Evolutionary conservation across 176 grass and related monocot species (phyloP).

Genomic region (Musa itinerans): DNA sequence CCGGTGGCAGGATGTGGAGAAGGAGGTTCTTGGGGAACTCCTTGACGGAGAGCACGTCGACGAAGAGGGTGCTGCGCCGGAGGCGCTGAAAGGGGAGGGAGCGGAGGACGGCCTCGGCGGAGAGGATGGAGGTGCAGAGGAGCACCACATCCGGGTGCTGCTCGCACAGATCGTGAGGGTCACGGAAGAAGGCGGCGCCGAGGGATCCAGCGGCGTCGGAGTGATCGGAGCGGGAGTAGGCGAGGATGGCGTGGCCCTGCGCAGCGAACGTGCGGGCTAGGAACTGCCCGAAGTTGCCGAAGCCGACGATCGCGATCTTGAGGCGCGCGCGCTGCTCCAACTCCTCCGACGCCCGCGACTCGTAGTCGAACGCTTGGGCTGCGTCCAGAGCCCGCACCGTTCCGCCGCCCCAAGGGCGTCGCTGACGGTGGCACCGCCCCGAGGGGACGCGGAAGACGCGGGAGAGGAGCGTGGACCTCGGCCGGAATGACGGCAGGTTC

Average conservation of each 20-base stretch:
- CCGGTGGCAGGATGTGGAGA: slow-evolving; percentile 29
- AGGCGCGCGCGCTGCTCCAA: slow-evolving; percentile 25
- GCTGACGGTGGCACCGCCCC: background rate
- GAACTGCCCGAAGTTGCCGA: slow-evolving; percentile 80
- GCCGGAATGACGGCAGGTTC: background rate
- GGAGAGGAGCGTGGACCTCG: background rate
- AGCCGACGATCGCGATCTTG: slow-evolving; percentile 77
- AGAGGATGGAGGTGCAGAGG: slow-evolving; percentile 68
- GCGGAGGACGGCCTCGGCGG: slow-evolving; percentile 43
- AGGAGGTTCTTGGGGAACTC: slow-evolving; percentile 70
- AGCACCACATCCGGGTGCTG: slow-evolving; percentile 71
- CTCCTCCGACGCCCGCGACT: slow-evolving; percentile 12
- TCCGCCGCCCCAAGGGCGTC: background rate
- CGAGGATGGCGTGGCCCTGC: slow-evolving; percentile 73
- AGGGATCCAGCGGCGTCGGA: slow-evolving; percentile 37
- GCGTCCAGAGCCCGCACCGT: slow-evolving; percentile 21
- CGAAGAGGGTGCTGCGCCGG: slow-evolving; percentile 70
- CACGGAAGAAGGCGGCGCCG: slow-evolving; percentile 42
- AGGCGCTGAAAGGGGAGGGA: slow-evolving; percentile 67
- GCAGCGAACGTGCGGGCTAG: slow-evolving; percentile 35
- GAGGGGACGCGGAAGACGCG: background rate
- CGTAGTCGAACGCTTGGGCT: slow-evolving; percentile 33
- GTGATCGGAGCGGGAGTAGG: slow-evolving; percentile 70
- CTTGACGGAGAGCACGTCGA: slow-evolving; percentile 79
- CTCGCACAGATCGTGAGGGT: slow-evolving; percentile 79